These are phyloP conservation scores for Ustilaginoidea virens DNA, from an alignment of 2,329 filamentous ascomycete genomes.

Conservation along the genomic window DNA sequence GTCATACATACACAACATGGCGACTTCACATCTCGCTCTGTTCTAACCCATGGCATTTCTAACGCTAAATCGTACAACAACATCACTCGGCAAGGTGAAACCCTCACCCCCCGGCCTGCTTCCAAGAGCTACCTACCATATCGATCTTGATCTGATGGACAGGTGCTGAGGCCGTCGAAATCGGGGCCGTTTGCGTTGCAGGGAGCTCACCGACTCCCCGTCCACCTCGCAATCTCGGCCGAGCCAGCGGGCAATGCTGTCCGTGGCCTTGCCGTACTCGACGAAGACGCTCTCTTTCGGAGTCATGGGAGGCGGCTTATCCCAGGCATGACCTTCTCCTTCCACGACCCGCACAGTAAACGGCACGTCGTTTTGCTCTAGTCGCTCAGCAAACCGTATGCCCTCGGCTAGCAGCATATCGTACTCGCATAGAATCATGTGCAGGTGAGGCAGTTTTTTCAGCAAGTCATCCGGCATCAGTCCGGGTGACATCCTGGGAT, in stretches of 20 bases:
- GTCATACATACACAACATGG: too few species aligned
- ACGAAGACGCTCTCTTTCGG: slow-evolving; percentile 27
- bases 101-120: too few species aligned
- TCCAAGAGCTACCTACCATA: too few species aligned
- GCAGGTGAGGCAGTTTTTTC: slow-evolving; percentile 33
- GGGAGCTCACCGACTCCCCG: slow-evolving; percentile 18
- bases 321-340: slow-evolving; percentile 32
- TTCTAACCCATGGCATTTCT: too few species aligned
- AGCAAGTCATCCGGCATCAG: slow-evolving; percentile 38
- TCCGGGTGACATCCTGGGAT: slow-evolving; percentile 42
- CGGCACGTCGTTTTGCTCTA: slow-evolving; percentile 22
- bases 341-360: slow-evolving; percentile 27
- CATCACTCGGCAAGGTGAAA: too few species aligned
- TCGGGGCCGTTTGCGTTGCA: slow-evolving; percentile 16
- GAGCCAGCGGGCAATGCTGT: slow-evolving; percentile 25
- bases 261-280: slow-evolving; percentile 30
- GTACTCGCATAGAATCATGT: slow-evolving; percentile 47
- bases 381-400: slow-evolving; percentile 42
- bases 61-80: too few species aligned
- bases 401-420: slow-evolving; percentile 50
- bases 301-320: slow-evolving; percentile 28
- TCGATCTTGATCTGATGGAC: slow-evolving; percentile 17
- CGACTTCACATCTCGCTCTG: too few species aligned
- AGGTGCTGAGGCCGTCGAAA: slow-evolving; percentile 17
- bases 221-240: slow-evolving; percentile 22